Base-by-base conservation (phyloP, 371 early-diverging fungal genomes). In the Aphelidium insulamus region DNA sequence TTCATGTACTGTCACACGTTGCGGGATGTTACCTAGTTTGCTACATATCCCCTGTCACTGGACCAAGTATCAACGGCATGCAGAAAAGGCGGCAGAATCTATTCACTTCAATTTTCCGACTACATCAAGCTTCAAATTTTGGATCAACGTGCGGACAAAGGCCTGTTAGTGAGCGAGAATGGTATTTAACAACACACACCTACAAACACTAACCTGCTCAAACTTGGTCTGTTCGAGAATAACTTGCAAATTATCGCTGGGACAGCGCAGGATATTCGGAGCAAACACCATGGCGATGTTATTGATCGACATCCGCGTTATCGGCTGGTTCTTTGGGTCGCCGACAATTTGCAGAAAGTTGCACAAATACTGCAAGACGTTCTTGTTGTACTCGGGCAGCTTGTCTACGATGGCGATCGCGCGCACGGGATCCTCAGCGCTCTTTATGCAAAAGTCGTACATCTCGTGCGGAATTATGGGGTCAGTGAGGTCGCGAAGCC, bases 281-380 rank as follows among this genome's bases (percentile, higher is more conserved):
- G 87, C 90, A 57, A 87, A 91, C n/a, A 94, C 87, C 72, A 94
- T 80, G 19, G 92, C 92, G 26, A 94, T 46, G 38, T 91, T 94
- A 34, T 62, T 50, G 17, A 76, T 55, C 19, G 69, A 74, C 95
- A 94, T 94, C 45, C 76, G 66, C 5, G 91, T 90, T 7, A 56
- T 40, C 20, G 66, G 49, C 30, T 62, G 67, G 17, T 77, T 65
- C 10, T 53, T 48, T 2, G 70, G 69, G 15, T 69, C 62, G n/a
- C 72, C 72, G 36, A 88, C 73, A 17, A 73, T 70, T 52, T 76
- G 68, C 32, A 91, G 53, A 47, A 87, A 91, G 27, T 65, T 49
- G 20, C 86, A 58, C 45, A 85, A 58, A 43, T 67, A 91, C 11
- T 69, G 36, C 2, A 70, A 69, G 21, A 82, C 82, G n/a, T 63